Evolutionary conservation across 768 basidiomycete species (phyloP).

Genomic region (Mrakia frigida): DNA sequence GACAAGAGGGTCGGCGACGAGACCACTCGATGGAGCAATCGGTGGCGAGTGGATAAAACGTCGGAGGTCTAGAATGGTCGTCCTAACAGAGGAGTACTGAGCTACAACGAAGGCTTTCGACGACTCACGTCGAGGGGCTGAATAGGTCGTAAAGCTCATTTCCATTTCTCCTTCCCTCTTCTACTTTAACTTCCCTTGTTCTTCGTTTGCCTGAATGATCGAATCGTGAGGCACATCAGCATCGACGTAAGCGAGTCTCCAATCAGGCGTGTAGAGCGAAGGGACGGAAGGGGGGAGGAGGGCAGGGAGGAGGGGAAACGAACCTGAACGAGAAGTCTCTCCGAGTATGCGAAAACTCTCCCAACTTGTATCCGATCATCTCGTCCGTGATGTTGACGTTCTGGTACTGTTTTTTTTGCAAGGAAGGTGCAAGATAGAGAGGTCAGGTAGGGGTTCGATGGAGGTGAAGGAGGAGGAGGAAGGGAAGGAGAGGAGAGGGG

Average conservation of each 20-base stretch:
- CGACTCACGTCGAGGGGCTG: background rate
- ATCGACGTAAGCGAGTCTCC: too few species aligned
- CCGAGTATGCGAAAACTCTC: slow-evolving; percentile 87
- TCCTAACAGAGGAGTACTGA: too few species aligned
- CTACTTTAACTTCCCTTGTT: slow-evolving; percentile 21
- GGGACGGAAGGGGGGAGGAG: background rate
- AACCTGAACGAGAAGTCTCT: slow-evolving; percentile 81
- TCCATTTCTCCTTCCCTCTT: background rate
- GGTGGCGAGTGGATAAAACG: too few species aligned
- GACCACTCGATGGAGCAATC: too few species aligned
- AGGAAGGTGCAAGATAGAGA: background rate
- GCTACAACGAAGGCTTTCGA: background rate
- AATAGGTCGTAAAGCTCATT: slow-evolving; percentile 8
- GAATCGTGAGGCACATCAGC: background rate
- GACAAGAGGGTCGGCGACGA: too few species aligned
- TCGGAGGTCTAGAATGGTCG: too few species aligned
- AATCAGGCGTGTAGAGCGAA: too few species aligned
- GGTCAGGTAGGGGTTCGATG: background rate
- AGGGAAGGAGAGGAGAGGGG: background rate
- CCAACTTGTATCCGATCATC: slow-evolving; percentile 98
- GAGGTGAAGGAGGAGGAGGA: background rate
- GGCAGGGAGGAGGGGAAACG: slow-evolving; percentile 44
- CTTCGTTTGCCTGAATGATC: slow-evolving; percentile 15
- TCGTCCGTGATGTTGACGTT: slow-evolving; percentile 86
- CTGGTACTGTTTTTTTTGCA: slow-evolving; percentile 51